Percentiles rank a stretch among this genome's conserved stretches.
Conservation (phyloP, 805 yeast genomes). For the Starmerella ratchasimensis region DNA sequence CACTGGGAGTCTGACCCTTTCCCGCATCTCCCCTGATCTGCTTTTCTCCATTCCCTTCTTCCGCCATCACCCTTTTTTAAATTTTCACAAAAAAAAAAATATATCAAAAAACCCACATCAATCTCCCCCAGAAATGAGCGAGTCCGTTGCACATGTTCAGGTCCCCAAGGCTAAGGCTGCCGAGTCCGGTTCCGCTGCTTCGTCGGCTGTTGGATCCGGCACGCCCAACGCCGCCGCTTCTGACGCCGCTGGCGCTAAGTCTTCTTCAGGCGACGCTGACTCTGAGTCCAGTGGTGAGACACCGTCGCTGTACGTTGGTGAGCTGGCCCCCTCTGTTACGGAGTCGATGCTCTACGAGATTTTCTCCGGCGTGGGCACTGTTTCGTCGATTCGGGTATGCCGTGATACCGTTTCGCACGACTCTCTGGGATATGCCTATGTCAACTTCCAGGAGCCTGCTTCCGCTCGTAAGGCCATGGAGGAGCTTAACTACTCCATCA, state of each 20-base stretch:
- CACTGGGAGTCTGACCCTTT: too few relatives aligned
- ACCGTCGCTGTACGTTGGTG: slow-evolving; percentile 85
- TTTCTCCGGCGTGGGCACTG: slow-evolving; percentile 89
- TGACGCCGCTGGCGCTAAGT: slow-evolving; percentile 12
- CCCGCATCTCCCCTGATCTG: too few relatives aligned
- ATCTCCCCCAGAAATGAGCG: slow-evolving; percentile 13
- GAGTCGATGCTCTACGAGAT: slow-evolving; percentile 92
- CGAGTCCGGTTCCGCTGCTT: background rate
- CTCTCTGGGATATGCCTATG: slow-evolving; percentile 96
- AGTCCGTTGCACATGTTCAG: slow-evolving; percentile 10
- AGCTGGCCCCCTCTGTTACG: slow-evolving; percentile 79
- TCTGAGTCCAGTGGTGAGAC: slow-evolving; percentile 18
- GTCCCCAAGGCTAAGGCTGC: slow-evolving; percentile 4
- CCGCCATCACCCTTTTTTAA: slow-evolving; percentile 1
- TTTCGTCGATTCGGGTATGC: slow-evolving; percentile 93
- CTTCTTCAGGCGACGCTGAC: slow-evolving; percentile 15
- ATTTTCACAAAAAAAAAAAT: background rate
- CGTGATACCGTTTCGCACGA: slow-evolving; percentile 96
- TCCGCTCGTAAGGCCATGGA: slow-evolving; percentile 93
- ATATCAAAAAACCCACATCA: slow-evolving; percentile 7
- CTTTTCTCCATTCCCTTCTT: background rate
- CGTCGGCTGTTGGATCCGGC: slow-evolving; percentile 5
- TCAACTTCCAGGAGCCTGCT: slow-evolving; percentile 75
- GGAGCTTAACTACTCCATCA: slow-evolving; percentile 83
- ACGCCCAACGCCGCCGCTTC: slow-evolving; percentile 4